Percentiles rank a stretch among this genome's conserved stretches.
Evolutionary conservation across 2,329 filamentous ascomycete species (phyloP).

Genomic region (Paracamarosporium sp.): DNA sequence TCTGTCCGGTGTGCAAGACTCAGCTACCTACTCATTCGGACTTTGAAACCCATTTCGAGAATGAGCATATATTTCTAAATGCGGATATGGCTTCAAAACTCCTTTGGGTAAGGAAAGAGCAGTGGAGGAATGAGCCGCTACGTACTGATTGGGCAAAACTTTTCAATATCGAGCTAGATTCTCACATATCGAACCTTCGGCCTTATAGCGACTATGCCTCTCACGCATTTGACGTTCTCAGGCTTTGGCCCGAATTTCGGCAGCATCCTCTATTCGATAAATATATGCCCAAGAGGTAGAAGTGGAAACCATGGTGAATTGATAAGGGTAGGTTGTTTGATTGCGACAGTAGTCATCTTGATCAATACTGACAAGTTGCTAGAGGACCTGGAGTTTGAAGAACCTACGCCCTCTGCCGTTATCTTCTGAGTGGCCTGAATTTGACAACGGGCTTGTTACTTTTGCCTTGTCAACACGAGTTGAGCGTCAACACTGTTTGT

Average conservation of each 20-base stretch:
- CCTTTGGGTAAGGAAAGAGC: background rate
- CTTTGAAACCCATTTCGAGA: background rate
- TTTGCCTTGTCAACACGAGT: too few relatives aligned
- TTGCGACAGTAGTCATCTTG: too few relatives aligned
- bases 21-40: too few relatives aligned
- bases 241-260: slow-evolving; percentile 7
- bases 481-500: too few relatives aligned
- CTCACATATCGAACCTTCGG: slow-evolving; percentile 1
- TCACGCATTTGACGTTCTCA: slow-evolving; percentile 9
- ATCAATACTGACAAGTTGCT: too few relatives aligned
- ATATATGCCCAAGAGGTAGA: background rate
- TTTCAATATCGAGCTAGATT: background rate
- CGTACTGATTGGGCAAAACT: background rate
- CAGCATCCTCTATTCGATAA: slow-evolving; percentile 12
- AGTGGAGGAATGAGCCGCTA: background rate
- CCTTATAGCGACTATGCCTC: background rate
- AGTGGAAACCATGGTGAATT: too few relatives aligned
- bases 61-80: background rate
- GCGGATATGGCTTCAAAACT: background rate
- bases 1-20: slow-evolving; percentile 8
- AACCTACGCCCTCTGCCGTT: too few relatives aligned
- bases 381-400: too few relatives aligned
- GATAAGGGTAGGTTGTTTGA: too few relatives aligned
- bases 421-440: too few relatives aligned
- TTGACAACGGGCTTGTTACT: too few relatives aligned